phyloP scores from a whole-genome alignment of 306 rosid species.

The Fagus sylvatica region DNA sequence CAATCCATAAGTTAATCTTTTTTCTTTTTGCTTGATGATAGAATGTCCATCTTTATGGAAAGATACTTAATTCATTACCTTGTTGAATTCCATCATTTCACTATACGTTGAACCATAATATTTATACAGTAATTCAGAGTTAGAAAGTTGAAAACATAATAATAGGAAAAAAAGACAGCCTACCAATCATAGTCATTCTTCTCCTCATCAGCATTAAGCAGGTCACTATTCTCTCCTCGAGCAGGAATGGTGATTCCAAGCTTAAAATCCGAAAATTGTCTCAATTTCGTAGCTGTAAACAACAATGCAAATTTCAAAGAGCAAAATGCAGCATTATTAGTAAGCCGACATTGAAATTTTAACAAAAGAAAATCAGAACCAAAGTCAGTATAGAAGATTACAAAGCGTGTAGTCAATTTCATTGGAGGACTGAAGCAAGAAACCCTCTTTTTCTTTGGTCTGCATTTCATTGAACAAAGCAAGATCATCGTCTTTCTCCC shows the following conservation, averaged over 20 bases:
- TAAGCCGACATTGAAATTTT: background rate
- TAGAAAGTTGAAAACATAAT: background rate
- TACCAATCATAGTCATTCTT: slow-evolving; percentile 88
- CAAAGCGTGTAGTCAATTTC: slow-evolving; percentile 75
- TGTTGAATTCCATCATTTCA: background rate
- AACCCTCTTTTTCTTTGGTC: slow-evolving; percentile 61
- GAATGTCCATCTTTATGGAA: slow-evolving; percentile 19
- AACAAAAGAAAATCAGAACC: background rate
- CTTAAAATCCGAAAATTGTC: slow-evolving; percentile 64
- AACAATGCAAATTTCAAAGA: slow-evolving; percentile 25
- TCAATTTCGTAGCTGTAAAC: slow-evolving; percentile 63
- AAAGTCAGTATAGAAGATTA: slow-evolving; percentile 38
- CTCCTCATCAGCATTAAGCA: slow-evolving; percentile 68
- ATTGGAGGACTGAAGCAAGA: slow-evolving; percentile 72
- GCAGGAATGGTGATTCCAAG: slow-evolving; percentile 65
- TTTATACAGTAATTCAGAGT: background rate
- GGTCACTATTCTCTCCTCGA: slow-evolving; percentile 67
- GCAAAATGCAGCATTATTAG: slow-evolving; percentile 26
- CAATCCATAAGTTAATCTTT: background rate
- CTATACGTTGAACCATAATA: background rate
- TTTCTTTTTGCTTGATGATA: background rate
- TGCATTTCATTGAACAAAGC: slow-evolving; percentile 79
- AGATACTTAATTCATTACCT: slow-evolving; percentile 3
- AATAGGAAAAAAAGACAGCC: slow-evolving; percentile 25
- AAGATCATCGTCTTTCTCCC: slow-evolving; percentile 78